Evolutionary conservation across 2,329 filamentous ascomycete species (phyloP).

Genomic region (Cordyceps pruinosa): DNA sequence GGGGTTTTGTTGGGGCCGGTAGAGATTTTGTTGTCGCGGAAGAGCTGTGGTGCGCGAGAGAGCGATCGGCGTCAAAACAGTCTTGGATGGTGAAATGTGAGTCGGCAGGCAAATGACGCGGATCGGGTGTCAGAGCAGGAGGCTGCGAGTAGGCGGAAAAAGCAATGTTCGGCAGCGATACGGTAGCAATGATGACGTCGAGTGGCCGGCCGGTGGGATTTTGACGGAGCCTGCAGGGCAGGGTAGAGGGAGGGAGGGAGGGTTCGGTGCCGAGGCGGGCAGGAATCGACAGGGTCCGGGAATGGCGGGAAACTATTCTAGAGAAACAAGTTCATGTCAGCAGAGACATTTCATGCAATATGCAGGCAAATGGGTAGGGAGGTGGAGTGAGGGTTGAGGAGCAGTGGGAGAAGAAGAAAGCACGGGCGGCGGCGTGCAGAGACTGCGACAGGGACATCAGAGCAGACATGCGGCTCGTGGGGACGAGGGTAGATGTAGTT

Average conservation of each 20-base stretch:
- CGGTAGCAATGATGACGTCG: slow-evolving; percentile 11
- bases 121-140: slow-evolving; percentile 4
- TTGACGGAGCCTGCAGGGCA: slow-evolving; percentile 4
- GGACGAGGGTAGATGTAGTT: background rate
- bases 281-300: slow-evolving; percentile 9
- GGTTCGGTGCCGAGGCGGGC: slow-evolving; percentile 8
- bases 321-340: slow-evolving; percentile 4
- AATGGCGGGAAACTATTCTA: slow-evolving; percentile 9
- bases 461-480: background rate
- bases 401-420: background rate
- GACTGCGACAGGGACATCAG: background rate
- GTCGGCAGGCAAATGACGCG: background rate
- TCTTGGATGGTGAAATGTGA: slow-evolving; percentile 2
- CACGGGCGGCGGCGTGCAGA: background rate
- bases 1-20: background rate
- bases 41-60: background rate
- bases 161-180: slow-evolving; percentile 4
- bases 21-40: background rate
- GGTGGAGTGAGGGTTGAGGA: background rate
- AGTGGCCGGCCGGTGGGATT: slow-evolving; percentile 2
- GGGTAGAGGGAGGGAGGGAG: background rate
- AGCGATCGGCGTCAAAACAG: background rate
- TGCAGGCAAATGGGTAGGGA: slow-evolving; percentile 1
- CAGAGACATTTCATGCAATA: slow-evolving; percentile 8
- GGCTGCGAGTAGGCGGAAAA: background rate